Evolutionary conservation across 495 filamentous ascomycete genomes (phyloP), one percentile per base, ranked within the genome.

Genomic region (Cryomyces minteri): DNA sequence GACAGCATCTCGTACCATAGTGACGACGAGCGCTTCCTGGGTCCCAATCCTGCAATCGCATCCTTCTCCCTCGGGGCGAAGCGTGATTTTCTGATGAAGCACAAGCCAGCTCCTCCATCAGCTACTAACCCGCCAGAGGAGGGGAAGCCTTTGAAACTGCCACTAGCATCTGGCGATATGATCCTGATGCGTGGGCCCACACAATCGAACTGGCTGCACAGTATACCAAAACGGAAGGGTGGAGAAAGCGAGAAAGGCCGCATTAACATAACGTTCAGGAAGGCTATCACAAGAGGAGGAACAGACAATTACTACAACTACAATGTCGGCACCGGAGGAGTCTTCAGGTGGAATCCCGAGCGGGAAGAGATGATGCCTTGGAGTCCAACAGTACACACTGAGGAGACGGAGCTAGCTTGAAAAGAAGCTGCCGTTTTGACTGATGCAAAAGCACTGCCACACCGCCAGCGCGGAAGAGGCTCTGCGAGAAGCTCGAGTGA

Each of bases 1-100:
- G 79, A 84, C 58, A 80, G 74, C 45, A 86, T 86, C 32, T 64
- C 73, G 28, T 88, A 79, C 56, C 79, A 84, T 55, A 79, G 76
- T 33, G 82, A 84, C 51, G 80, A 84, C 52, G 82, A 85, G 60
- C 67, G 70, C 7, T 86, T 88, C 53, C 73, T 85, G 0, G 81
- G 79, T 4, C 42, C 62, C 1, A 59, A 72, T 11, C 80, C 80
- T 9, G 66, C 69, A n/a, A 84, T 88, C 36, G 79, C 80, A 6
- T 82, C 77, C 4, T 67, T 82, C 51, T 76, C 77, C 5, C 65
- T 84, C 0, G 81, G 81, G 4, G 73, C 71, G 0, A 67, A 62
- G 45, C 62, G 79, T 11, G 79, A 82, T 49, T 84, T 84, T 49
- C 51, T 77, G 6, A 68, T 86, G 69, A 83, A 82, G 55, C 79